Base-by-base conservation (phyloP, 176 grass and related monocot species). In the Microstegium vimineum region DNA sequence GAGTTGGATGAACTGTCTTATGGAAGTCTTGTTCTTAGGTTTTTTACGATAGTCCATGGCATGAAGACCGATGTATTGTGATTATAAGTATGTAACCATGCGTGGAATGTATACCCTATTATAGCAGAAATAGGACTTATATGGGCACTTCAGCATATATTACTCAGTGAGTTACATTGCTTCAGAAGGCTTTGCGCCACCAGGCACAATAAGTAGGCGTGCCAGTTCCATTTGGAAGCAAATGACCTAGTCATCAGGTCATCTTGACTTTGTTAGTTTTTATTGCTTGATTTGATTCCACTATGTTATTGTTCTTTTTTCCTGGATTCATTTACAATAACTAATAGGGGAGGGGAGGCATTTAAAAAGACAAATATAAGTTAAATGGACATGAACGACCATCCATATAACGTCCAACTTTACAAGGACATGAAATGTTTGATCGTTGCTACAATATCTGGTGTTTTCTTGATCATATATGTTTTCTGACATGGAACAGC, bases 401-500 rank as follows among this genome's bases (percentile, higher is more conserved):
- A 26, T 66, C 66, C 14, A 75, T 69, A 25, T 41, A 83, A 57
- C 13, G 63, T 65, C 25, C 47, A 75, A 36, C 10, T 61, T 79
- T 79, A 34, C 62, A 76, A 41, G 26, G 41, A 34, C 32, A 45
- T 78, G 65, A 32, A 32, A 62, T 86, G 28, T 23, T 28, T 76
- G 49, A 33, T 51, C n/a, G 42, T 40, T 83, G 32, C n/a, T 75
- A 61, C 80, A 25, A 52, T 75, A 36, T 45, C 27, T 73, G 43
- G n/a, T 77, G n/a, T 76, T 77, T 78, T 88, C 2, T 83, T 42
- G 22, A 71, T 67, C 84, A 41, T 11, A 66, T 76, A 35, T 75
- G 60, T 87, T 49, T 68, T 87, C 67, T 42, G 41, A 80, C 62
- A 84, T 83, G 81, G 31, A 82, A 78, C 82, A 98, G 93, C 77